Base-by-base conservation (phyloP, 2,329 filamentous ascomycete species). In the Pseudogymnoascus sp. region DNA sequence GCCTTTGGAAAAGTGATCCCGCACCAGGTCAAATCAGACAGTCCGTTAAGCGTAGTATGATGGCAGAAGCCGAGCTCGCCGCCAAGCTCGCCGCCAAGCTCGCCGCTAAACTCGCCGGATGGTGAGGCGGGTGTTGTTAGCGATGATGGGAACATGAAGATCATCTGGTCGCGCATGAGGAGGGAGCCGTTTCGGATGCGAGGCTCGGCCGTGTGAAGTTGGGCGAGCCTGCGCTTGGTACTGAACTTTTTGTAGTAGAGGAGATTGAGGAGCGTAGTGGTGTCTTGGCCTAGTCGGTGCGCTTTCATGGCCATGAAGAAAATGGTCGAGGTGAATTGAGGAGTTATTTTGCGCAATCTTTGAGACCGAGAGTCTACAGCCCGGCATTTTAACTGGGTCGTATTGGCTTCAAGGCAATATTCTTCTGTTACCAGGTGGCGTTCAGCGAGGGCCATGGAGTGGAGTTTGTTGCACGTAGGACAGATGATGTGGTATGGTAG, bases 301-400 rank as follows among this genome's bases (percentile, higher is more conserved):
- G 62, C 40, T 64, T 65, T 66, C 65, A 67, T 67, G 33, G 63
- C 65, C 65, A 67, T 67, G 7, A 40, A 53, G 59, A 65, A 67
- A 33, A 65, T 60, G 2, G 61, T 67, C 11, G 64, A 63, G 5
- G 61, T 63, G 60, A 65, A 67, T 11, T 59, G 28, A 6, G 17
- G 4, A 28, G 65, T 15, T 5, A 26, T 63, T 21, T 11, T 40
- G 2, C 1, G n/a, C 10, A 3, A 11, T 59, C 59, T 5, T 23
- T 57, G 38, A 35, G 23, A 36, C 28, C 3, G 3, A 4, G 33
- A 63, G 19, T 64, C 64, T 21, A 11, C 13, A 1, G 36, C 26
- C 36, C 64, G 57, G 61, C 64, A 67, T 47, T 36, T 53, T 40
- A 63, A 47, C 53, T 13, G 60, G n/a, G 19, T 36, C 17, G 36